These are phyloP conservation scores for Debaryomyces subglobosus DNA, from an alignment of 1,139 yeast species.

Conservation along the genomic window DNA sequence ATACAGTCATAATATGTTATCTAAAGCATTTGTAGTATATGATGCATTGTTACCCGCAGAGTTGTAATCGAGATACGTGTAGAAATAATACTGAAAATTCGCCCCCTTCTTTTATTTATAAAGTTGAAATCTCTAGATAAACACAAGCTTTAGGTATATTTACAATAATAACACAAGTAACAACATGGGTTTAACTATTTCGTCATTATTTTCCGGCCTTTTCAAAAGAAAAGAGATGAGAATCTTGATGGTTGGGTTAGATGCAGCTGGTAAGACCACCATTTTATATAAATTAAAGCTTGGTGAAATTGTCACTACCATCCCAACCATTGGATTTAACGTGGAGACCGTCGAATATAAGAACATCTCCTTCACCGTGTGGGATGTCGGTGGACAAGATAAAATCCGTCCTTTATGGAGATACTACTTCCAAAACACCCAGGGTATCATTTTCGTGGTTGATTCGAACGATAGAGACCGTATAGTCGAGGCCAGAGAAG, in stretches of 20 bases:
- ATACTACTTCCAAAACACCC: constrained; percentile 47
- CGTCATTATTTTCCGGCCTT: constrained; percentile 37
- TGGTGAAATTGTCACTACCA: constrained; percentile 46
- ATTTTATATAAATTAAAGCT: constrained; percentile 45
- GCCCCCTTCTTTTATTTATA: constrained; percentile 7
- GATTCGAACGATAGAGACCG: constrained; percentile 49
- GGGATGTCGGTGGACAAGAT: constrained; percentile 52
- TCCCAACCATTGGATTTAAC: constrained; percentile 46
- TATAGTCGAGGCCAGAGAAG: constrained; percentile 48
- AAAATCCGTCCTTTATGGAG: constrained; percentile 49
- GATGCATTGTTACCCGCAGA: constrained; percentile 9
- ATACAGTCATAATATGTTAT: not conserved
- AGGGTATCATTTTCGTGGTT: constrained; percentile 45
- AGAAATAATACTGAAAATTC: constrained; percentile 6
- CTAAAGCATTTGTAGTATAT: not conserved
- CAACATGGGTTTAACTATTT: constrained; percentile 40
- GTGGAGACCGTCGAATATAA: constrained; percentile 48
- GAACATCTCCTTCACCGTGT: constrained; percentile 44
- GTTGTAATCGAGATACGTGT: constrained; percentile 9
- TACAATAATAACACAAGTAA: constrained; percentile 1
- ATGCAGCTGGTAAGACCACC: constrained; percentile 49
- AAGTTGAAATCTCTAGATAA: constrained; percentile 1
- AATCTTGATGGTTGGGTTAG: constrained; percentile 48
- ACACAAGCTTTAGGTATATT: not conserved
- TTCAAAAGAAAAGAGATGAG: constrained; percentile 48